Conservation (phyloP, 2,329 filamentous ascomycete species). For the Ophiostoma ips region DNA sequence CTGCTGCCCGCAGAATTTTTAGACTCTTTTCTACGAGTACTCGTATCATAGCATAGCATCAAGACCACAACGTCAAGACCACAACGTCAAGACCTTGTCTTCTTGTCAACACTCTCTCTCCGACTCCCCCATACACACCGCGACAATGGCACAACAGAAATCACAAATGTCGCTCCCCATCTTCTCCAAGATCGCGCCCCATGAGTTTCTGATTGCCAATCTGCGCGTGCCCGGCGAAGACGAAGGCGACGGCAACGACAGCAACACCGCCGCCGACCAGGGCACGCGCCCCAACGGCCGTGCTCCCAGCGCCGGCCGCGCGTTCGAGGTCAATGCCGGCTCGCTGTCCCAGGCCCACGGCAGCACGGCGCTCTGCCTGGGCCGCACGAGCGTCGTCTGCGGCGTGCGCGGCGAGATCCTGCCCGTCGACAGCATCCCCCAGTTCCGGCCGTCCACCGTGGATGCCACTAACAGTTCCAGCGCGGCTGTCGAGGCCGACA, state of each 20-base stretch:
- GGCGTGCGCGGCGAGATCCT: constrained; percentile 81
- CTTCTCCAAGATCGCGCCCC: constrained; percentile 81
- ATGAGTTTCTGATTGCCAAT: constrained; percentile 80
- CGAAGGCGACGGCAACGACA: constrained; percentile 13
- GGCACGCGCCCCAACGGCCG: constrained; percentile 73
- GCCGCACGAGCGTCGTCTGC: constrained; percentile 89
- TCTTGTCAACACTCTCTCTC: too few species aligned
- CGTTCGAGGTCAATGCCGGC: constrained; percentile 64
- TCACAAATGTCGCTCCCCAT: constrained; percentile 39
- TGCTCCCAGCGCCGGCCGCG: constrained; percentile 51
- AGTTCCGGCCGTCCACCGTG: constrained; percentile 35
- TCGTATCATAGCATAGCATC: too few species aligned
- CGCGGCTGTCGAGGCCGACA: constrained; percentile 11
- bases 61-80: too few species aligned
- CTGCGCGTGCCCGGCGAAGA: constrained; percentile 38
- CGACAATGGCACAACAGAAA: constrained; percentile 9
- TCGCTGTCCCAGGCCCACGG: constrained; percentile 83
- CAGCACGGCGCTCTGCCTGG: constrained; percentile 73
- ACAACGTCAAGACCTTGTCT: too few species aligned
- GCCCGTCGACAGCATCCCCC: constrained; percentile 57
- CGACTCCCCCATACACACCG: neutral
- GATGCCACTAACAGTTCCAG: neutral
- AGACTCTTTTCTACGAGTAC: too few species aligned
- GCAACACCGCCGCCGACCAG: constrained; percentile 15
- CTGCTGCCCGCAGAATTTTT: too few species aligned